These are phyloP conservation scores for Cyberlindnera misumaiensis DNA, from an alignment of 805 yeast species.

Conservation along the genomic window DNA sequence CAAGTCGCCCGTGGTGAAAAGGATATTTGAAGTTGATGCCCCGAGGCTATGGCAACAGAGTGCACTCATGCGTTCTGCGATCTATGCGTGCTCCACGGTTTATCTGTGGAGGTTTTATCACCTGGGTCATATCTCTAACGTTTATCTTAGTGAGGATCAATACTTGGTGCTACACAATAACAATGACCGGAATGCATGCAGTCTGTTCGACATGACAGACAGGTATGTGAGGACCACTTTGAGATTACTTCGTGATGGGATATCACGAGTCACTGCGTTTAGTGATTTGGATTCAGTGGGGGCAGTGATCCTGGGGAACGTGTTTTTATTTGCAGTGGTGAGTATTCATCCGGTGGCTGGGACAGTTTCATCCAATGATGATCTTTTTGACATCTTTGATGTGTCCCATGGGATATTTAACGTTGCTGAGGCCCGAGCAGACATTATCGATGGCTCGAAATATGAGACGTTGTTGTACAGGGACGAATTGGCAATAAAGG, in stretches of 20 bases:
- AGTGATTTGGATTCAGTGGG: conserved; percentile 8
- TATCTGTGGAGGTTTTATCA: conserved; percentile 17
- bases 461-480: conserved; percentile 11
- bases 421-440: conserved; percentile 3
- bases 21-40: conserved; percentile 13
- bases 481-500: conserved; percentile 8
- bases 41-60: conserved; percentile 16
- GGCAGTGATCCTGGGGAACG: conserved; percentile 12
- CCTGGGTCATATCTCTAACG: conserved; percentile 8
- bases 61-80: conserved; percentile 10
- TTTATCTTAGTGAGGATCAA: conserved; percentile 13
- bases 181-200: conserved; percentile 5
- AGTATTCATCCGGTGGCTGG: conserved; percentile 17
- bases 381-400: conserved; percentile 11
- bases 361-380: conserved; percentile 7
- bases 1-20: conserved; percentile 6
- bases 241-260: conserved; percentile 2
- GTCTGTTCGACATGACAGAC: conserved; percentile 11
- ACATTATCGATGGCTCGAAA: conserved; percentile 6
- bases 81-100: conserved; percentile 16
- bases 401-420: conserved; percentile 10
- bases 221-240: conserved; percentile 12
- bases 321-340: conserved; percentile 15
- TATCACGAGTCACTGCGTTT: neutral
- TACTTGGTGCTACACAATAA: conserved; percentile 6